Evolutionary conservation across 1,284 basidiomycete genomes (phyloP).

Genomic region (Laetiporus sulphureus): DNA sequence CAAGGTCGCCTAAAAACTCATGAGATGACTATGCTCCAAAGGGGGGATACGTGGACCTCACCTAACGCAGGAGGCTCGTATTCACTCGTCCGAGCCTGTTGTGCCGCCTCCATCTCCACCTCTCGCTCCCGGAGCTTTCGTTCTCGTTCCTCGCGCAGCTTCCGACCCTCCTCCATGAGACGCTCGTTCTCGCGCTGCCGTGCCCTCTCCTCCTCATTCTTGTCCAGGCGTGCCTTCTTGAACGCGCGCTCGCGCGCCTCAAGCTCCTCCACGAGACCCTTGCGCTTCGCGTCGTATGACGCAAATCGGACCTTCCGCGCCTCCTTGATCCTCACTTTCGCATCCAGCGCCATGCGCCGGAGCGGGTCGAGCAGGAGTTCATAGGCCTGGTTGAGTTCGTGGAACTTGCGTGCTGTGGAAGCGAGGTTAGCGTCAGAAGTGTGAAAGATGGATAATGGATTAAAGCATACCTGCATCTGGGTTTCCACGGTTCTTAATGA

Average conservation of each 20-base stretch:
- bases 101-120: slow-evolving; percentile 26
- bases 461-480: slow-evolving; percentile 63
- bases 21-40: neutral
- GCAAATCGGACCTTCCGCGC: slow-evolving; percentile 71
- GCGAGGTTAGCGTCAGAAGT: neutral
- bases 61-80: slow-evolving; percentile 48
- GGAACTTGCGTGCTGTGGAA: slow-evolving; percentile 68
- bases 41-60: slow-evolving; percentile 21
- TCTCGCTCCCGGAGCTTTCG: slow-evolving; percentile 42
- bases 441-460: no score
- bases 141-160: slow-evolving; percentile 63
- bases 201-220: slow-evolving; percentile 49
- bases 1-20: slow-evolving; percentile 45
- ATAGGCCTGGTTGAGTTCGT: slow-evolving; percentile 81
- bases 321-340: slow-evolving; percentile 66
- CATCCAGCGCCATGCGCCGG: slow-evolving; percentile 78
- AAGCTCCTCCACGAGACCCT: slow-evolving; percentile 77
- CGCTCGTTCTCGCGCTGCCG: slow-evolving; percentile 61
- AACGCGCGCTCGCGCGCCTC: slow-evolving; percentile 76
- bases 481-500: slow-evolving; percentile 65
- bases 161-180: slow-evolving; percentile 74
- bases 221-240: slow-evolving; percentile 65
- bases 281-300: slow-evolving; percentile 73
- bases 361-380: slow-evolving; percentile 81
- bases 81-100: slow-evolving; percentile 24